phyloP scores from a whole-genome alignment of 2,329 filamentous ascomycete species.

The Colletotrichum graminicola region DNA sequence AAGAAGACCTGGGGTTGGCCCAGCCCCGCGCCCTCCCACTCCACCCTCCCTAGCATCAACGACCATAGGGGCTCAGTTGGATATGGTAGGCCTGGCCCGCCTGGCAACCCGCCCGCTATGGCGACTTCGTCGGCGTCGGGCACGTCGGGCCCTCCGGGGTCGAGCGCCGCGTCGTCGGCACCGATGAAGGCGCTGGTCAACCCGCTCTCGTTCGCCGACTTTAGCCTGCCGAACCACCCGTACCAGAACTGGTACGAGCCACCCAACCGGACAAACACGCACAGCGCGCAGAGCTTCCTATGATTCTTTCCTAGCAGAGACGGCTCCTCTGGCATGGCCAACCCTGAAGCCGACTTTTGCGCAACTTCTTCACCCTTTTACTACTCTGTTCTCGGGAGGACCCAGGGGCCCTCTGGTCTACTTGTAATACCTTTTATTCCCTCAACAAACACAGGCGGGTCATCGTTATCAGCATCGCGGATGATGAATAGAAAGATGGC shows the following conservation, averaged over 20 bases:
- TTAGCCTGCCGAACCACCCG: slow-evolving; percentile 81
- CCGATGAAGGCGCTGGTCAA: slow-evolving; percentile 66
- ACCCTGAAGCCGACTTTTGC: not conserved
- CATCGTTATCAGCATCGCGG: not conserved
- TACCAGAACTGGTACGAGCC: slow-evolving; percentile 86
- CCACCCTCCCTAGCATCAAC: slow-evolving; percentile 3
- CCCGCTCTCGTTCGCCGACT: slow-evolving; percentile 80
- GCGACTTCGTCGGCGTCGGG: slow-evolving; percentile 30
- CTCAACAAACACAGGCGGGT: not conserved
- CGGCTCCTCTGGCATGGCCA: not conserved
- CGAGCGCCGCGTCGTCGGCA: slow-evolving; percentile 42
- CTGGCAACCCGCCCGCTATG: slow-evolving; percentile 34
- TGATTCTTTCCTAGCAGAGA: slow-evolving; percentile 3
- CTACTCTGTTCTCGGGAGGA: not conserved
- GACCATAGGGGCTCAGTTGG: slow-evolving; percentile 32
- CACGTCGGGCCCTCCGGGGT: slow-evolving; percentile 47
- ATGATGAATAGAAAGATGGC: not conserved
- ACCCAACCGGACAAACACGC: slow-evolving; percentile 63
- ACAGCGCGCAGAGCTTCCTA: slow-evolving; percentile 34
- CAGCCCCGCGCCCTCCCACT: slow-evolving; percentile 11
- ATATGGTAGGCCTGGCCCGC: slow-evolving; percentile 9
- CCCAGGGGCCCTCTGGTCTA: not conserved
- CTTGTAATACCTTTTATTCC: not conserved
- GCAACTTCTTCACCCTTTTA: not conserved
- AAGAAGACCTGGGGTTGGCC: slow-evolving; percentile 82